Base-by-base conservation (phyloP, 2,329 filamentous ascomycete species). In the Paraphaeosphaeria sporulosa region DNA sequence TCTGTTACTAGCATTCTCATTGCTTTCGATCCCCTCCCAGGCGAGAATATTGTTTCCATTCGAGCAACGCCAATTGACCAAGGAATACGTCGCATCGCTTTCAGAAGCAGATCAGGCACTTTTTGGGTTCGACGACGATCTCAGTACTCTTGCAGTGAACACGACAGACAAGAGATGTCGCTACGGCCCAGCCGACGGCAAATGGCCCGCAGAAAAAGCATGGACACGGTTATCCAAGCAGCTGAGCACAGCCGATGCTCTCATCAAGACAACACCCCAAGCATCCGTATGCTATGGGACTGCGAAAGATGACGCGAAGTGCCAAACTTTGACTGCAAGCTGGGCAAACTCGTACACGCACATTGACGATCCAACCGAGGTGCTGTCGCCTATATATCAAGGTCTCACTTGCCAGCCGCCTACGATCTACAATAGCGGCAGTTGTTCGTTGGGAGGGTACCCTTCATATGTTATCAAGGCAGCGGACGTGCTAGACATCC, bases 351-450 rank as follows among this genome's bases (percentile, higher is more conserved):
- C 66, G 1, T 64, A 68, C 15, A 64, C 61, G 17, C 67, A 70
- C 53, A 65, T 70, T 8, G 64, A 71, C 36, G 70, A 74, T 32
- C 71, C 71, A 15, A 67, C 64, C 2, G 68, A 71, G 43, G 57
- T 71, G 12, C 58, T 73, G 9, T 73, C 68, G 46, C 72, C 70
- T 2, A 60, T 73, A n/a, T 72, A 63, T 32, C 68, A 72, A 58
- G 72, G 72, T 8, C 55, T 70, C 4, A 74, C 72, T 15, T 74
- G 71, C 36, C 61, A 65, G 47, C 72, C 72, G 8, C 64, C 61
- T 1, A 56, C 67, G 1, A 62, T 69, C 25, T 70, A 67, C 42
- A 47, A 66, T 13, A 69, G 64, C n/a, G 61, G 54, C 9, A 65
- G 57, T 15, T 74, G 71, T 42, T 69, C 69, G 17, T 23, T 71